Conservation (phyloP, 2,329 filamentous ascomycete genomes). For the Alternaria tenuissima region DNA sequence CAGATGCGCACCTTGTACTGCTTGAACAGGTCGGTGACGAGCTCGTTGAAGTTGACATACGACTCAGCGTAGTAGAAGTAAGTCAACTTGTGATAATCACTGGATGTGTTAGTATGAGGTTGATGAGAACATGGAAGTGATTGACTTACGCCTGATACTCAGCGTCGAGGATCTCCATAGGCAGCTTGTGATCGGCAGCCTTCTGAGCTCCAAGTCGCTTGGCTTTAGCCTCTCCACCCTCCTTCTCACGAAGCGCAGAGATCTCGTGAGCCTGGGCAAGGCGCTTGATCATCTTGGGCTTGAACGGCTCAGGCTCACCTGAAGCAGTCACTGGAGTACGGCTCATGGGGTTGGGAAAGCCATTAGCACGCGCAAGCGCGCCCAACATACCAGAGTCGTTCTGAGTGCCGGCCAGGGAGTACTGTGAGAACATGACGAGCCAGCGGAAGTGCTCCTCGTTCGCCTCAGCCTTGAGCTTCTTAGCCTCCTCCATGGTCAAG, state of each 20-base stretch:
- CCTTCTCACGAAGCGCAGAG: conserved; percentile 87
- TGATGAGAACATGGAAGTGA: conserved; percentile 27
- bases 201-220: conserved; percentile 97
- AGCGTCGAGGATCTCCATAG: conserved; percentile 98
- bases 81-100: conserved; percentile 98
- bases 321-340: conserved; percentile 57
- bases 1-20: conserved; percentile 99
- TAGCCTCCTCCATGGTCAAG: conserved; percentile 85
- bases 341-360: conserved; percentile 39
- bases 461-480: conserved; percentile 88
- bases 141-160: conserved; percentile 95
- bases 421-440: conserved; percentile 96
- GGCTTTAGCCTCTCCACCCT: conserved; percentile 96
- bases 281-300: conserved; percentile 96
- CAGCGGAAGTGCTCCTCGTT: conserved; percentile 97
- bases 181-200: conserved; percentile 89
- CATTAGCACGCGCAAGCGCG: conserved; percentile 45
- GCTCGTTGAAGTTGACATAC: conserved; percentile 98
- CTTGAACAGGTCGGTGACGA: conserved; percentile 97
- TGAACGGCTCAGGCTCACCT: conserved; percentile 69
- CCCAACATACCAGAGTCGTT: conserved; percentile 62
- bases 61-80: conserved; percentile 99
- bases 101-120: conserved; percentile 50
- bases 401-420: conserved; percentile 43
- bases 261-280: conserved; percentile 93